Evolutionary conservation across 2,329 filamentous ascomycete species (phyloP), one percentile per base, ranked within the genome.

Genomic region (Alternaria ventricosa): DNA sequence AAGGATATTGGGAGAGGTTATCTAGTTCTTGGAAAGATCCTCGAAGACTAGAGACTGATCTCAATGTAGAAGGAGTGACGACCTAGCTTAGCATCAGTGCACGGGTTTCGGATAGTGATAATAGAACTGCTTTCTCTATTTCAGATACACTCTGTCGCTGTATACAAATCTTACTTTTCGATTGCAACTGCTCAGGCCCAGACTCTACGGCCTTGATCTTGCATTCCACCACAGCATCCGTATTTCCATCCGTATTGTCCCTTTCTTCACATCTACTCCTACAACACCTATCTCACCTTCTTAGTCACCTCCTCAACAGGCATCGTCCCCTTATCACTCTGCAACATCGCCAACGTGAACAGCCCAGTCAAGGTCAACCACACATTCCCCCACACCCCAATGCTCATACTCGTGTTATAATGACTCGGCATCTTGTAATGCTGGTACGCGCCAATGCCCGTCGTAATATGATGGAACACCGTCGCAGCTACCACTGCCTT

Each of bases 351-450:
- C 18, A 69, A 46, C 8, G 70, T 74, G 5, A 72, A 51, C 6
- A 68, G 2, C 0, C 71, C 71, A 13, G 69, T 67, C 12, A 71
- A 23, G 6, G 66, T 66, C 65, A 74, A 63, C 70, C 70, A 74
- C 22, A 72, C 67, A 51, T 74, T 74, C 0, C 69, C 71, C 71
- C 71, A 74, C 4, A 71, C 71, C 0, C 71, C 71, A 63, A 74
- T 71, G 1, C 60, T 65, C 71, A 74, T 74, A 36, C 67, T 69
- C 0, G 66, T 69, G 23, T 74, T 74, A 27, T 73, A 71, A 51
- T 74, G 71, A 18, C 56, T 71, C 11, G 68, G 70, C 13, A 74
- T 36, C 53, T 67, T 72, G 43, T 74, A 74, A 56, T 74, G 71
- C 64, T 74, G 67, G 18, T 68, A 74, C 12, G 71, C 70, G 5